These are phyloP conservation scores for Xanthoparmelia taractica DNA, from an alignment of 495 filamentous ascomycete species.

Conservation along the genomic window DNA sequence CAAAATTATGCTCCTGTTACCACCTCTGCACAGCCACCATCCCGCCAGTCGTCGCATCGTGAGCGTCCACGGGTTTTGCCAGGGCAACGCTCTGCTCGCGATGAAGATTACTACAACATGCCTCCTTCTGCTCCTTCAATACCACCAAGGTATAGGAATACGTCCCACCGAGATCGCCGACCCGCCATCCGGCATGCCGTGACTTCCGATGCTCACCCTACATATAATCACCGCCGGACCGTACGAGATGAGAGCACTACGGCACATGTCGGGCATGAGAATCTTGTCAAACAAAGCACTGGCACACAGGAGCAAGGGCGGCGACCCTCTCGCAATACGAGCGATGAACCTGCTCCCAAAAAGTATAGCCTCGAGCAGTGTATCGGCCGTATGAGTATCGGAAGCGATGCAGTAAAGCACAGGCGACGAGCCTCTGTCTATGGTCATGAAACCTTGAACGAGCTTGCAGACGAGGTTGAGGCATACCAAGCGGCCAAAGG, in stretches of 20 bases:
- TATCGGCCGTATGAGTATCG: constrained; percentile 13
- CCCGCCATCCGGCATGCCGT: constrained; percentile 26
- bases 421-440: constrained; percentile 20
- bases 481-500: constrained; percentile 7
- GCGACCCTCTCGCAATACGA: constrained; percentile 20
- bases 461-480: constrained; percentile 24
- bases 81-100: constrained; percentile 25
- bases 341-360: constrained; percentile 15
- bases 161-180: constrained; percentile 23
- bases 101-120: constrained; percentile 43
- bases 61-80: constrained; percentile 22
- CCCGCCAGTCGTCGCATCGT: constrained; percentile 18
- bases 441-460: constrained; percentile 17
- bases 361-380: constrained; percentile 15
- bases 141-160: constrained; percentile 24
- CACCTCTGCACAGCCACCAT: constrained; percentile 11
- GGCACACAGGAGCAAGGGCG: constrained; percentile 10
- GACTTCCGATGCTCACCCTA: constrained; percentile 9
- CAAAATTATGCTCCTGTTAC: constrained; percentile 7
- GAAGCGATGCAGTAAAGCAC: constrained; percentile 14
- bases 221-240: constrained; percentile 6
- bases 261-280: constrained; percentile 4
- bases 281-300: constrained; percentile 8
- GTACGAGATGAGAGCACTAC: constrained; percentile 9
- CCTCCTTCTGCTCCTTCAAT: constrained; percentile 33